These are phyloP conservation scores for Trichoderma oligosporum DNA, from an alignment of 2,329 filamentous ascomycete genomes.

Conservation along the genomic window DNA sequence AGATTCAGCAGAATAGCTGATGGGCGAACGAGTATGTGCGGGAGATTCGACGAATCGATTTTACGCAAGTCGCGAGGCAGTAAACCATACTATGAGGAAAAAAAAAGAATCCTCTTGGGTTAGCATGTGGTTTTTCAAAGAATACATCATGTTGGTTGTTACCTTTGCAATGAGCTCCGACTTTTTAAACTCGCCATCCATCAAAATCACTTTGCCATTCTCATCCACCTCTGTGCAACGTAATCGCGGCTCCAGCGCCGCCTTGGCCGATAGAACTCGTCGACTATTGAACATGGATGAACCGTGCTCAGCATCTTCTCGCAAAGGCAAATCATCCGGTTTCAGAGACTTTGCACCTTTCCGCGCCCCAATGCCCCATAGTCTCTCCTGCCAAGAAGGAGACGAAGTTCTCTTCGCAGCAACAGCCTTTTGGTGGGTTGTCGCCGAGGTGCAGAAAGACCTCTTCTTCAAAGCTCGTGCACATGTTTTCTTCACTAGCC, in stretches of 20 bases:
- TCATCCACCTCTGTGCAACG: constrained; percentile 95
- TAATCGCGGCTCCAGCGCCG: constrained; percentile 77
- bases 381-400: constrained; percentile 46
- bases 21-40: constrained; percentile 89
- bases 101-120: constrained; percentile 11
- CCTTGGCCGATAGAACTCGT: constrained; percentile 68
- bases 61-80: constrained; percentile 93
- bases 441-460: constrained; percentile 31
- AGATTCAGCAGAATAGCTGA: constrained; percentile 93
- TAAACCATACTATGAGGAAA: constrained; percentile 67
- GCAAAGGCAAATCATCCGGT: constrained; percentile 56
- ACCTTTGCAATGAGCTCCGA: constrained; percentile 94
- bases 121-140: too few species aligned
- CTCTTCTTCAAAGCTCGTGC: constrained; percentile 17
- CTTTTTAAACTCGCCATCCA: constrained; percentile 97
- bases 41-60: constrained; percentile 92
- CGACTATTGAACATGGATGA: constrained; percentile 62
- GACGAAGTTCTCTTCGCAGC: constrained; percentile 23
- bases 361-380: constrained; percentile 43
- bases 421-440: constrained; percentile 23
- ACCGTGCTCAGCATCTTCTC: constrained; percentile 56
- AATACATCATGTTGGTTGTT: constrained; percentile 21
- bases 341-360: constrained; percentile 43
- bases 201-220: constrained; percentile 83
- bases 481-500: constrained; percentile 16